phyloP scores from a whole-genome alignment of 768 basidiomycete species.

The Rhizopogon vinicolor region DNA sequence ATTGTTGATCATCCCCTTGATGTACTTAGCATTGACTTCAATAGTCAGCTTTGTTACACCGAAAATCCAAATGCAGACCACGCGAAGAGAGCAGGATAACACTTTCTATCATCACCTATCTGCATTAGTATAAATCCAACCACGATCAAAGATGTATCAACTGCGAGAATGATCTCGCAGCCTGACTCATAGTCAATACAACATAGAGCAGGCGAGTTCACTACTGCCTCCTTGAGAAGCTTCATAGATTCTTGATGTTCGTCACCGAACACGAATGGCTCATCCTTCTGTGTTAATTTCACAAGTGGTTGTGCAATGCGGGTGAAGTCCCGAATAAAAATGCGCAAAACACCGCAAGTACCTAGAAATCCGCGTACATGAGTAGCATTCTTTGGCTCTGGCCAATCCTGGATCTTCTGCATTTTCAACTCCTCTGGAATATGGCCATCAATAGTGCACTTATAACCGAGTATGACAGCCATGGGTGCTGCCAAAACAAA shows the following conservation, averaged over 20 bases:
- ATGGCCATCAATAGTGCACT: conserved; percentile 30
- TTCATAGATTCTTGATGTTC: conserved; percentile 5
- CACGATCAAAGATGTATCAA: conserved; percentile 26
- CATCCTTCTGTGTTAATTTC: conserved; percentile 19
- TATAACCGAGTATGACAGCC: conserved; percentile 31
- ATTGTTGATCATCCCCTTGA: conserved; percentile 33
- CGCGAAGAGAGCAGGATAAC: conserved; percentile 15
- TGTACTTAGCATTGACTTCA: conserved; percentile 21
- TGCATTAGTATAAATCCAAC: conserved; percentile 31
- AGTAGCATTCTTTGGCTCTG: neutral
- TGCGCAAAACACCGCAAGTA: conserved; percentile 14
- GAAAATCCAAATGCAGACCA: conserved; percentile 16
- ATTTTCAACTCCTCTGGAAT: conserved; percentile 22
- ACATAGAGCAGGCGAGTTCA: conserved; percentile 5
- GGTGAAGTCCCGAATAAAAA: conserved; percentile 27
- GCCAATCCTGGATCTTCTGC: conserved; percentile 28
- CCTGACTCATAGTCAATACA: conserved; percentile 8
- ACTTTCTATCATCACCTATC: conserved; percentile 7
- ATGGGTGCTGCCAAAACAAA: conserved; percentile 22
- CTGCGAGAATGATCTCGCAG: conserved; percentile 9
- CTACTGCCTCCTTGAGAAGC: conserved; percentile 17
- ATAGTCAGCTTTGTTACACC: conserved; percentile 21
- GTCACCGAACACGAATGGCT: conserved; percentile 17
- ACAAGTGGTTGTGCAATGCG: conserved; percentile 16
- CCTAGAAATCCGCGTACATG: conserved; percentile 24